phyloP scores from a whole-genome alignment of 176 grass and related monocot species.

The Oryza nivara region DNA sequence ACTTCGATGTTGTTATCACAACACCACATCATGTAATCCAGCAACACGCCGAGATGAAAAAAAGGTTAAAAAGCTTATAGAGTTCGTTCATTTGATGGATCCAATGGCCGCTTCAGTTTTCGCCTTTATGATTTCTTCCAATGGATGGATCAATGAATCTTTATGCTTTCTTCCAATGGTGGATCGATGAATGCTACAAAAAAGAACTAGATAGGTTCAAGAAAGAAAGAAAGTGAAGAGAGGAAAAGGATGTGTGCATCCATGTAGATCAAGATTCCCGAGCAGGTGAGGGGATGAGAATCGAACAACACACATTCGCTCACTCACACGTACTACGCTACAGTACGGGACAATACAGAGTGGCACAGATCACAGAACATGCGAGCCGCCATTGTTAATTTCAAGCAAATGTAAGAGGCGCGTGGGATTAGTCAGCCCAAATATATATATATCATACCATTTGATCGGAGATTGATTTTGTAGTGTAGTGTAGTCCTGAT shows the following conservation, averaged over 20 bases:
- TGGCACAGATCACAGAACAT: constrained; percentile 55
- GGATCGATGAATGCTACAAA: not conserved
- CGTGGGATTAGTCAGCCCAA: constrained; percentile 35
- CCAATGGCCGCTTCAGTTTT: not conserved
- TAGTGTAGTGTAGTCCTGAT: not conserved
- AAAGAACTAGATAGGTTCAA: not conserved
- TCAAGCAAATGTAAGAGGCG: constrained; percentile 16
- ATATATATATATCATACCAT: not conserved
- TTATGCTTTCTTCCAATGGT: not conserved
- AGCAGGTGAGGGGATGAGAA: constrained; percentile 25
- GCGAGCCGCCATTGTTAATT: constrained; percentile 44
- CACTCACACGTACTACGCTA: not conserved
- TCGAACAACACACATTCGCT: constrained; percentile 41
- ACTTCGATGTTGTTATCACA: not conserved
- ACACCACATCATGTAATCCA: constrained; percentile 48
- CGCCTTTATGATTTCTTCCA: not conserved
- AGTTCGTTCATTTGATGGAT: constrained; percentile 25
- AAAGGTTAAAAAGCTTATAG: constrained; percentile 33
- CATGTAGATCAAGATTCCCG: constrained; percentile 45
- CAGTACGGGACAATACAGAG: constrained; percentile 48
- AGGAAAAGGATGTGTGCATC: not conserved
- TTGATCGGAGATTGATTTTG: not conserved
- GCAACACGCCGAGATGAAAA: constrained; percentile 38
- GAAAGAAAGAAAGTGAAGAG: constrained; percentile 17
- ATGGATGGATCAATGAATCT: not conserved